Conservation (phyloP, 208 protist genomes). For the Balamuthia mandrillaris region DNA sequence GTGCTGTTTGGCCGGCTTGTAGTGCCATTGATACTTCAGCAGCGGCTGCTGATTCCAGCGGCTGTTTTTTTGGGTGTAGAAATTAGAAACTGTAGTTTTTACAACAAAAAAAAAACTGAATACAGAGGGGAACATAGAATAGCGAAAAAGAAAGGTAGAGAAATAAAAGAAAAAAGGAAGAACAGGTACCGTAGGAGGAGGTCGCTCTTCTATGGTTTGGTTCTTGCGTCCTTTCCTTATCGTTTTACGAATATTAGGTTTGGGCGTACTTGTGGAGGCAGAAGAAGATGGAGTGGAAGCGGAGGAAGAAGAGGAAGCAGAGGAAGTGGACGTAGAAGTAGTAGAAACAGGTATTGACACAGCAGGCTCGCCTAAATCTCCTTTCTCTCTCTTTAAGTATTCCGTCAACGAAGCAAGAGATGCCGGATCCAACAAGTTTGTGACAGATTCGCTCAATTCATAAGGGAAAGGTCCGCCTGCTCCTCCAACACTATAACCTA, state of each 20-base stretch:
- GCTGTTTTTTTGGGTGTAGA: background rate
- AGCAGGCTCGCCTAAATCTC: background rate
- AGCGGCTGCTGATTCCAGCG: background rate
- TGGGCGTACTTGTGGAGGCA: too few relatives aligned
- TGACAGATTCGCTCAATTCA: too few relatives aligned
- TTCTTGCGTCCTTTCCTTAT: too few relatives aligned
- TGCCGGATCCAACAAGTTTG: too few relatives aligned
- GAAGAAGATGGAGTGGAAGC: background rate
- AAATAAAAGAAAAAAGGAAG: too few relatives aligned
- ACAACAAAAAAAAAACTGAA: too few relatives aligned
- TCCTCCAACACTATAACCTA: background rate
- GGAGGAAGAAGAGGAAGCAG: background rate
- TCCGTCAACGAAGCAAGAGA: background rate
- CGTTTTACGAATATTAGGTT: too few relatives aligned
- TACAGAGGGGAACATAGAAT: too few relatives aligned
- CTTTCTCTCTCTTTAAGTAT: background rate
- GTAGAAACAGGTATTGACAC: background rate
- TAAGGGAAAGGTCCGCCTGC: background rate
- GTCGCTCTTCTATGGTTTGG: too few relatives aligned
- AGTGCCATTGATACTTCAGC: background rate
- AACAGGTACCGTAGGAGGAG: too few relatives aligned
- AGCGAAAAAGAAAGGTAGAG: too few relatives aligned
- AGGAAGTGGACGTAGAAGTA: background rate
- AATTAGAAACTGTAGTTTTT: background rate
- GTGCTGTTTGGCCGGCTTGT: background rate